Conservation (phyloP, 495 filamentous ascomycete genomes). For the Apiosordaria backusii region DNA sequence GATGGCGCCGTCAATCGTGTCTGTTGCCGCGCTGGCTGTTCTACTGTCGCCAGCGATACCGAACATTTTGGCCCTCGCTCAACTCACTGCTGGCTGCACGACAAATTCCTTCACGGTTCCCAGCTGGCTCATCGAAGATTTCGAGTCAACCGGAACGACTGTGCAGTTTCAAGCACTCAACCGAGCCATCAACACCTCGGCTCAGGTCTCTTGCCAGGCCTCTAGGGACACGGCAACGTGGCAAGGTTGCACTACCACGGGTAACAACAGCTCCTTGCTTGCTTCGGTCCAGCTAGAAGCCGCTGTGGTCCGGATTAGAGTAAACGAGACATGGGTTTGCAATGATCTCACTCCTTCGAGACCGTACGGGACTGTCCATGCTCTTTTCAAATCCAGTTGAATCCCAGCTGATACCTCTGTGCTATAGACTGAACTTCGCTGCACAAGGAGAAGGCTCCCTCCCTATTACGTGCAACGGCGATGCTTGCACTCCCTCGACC, state of each 20-base stretch:
- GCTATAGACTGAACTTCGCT: conserved; percentile 18
- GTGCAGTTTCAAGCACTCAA: conserved; percentile 20
- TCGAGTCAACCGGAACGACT: conserved; percentile 8
- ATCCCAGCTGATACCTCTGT: background rate
- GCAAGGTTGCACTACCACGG: conserved; percentile 12
- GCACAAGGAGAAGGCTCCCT: conserved; percentile 23
- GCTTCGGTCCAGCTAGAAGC: conserved; percentile 9
- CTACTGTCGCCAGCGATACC: background rate
- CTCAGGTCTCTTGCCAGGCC: conserved; percentile 10
- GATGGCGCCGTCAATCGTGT: background rate
- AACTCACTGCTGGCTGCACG: conserved; percentile 21
- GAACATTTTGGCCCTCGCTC: background rate
- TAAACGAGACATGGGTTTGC: conserved; percentile 31
- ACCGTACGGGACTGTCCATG: conserved; percentile 14
- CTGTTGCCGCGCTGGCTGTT: background rate
- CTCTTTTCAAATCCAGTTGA: background rate
- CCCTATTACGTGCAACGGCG: conserved; percentile 11
- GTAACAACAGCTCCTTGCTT: background rate
- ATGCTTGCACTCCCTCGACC: background rate
- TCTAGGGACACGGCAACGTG: background rate
- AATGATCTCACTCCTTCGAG: conserved; percentile 14
- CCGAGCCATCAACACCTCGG: conserved; percentile 20
- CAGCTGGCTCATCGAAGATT: conserved; percentile 25
- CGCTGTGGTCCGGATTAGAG: conserved; percentile 3
- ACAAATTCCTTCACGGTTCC: conserved; percentile 24